Evolutionary conservation across 2,329 filamentous ascomycete species (phyloP).

Genomic region (Xylariales sp.): DNA sequence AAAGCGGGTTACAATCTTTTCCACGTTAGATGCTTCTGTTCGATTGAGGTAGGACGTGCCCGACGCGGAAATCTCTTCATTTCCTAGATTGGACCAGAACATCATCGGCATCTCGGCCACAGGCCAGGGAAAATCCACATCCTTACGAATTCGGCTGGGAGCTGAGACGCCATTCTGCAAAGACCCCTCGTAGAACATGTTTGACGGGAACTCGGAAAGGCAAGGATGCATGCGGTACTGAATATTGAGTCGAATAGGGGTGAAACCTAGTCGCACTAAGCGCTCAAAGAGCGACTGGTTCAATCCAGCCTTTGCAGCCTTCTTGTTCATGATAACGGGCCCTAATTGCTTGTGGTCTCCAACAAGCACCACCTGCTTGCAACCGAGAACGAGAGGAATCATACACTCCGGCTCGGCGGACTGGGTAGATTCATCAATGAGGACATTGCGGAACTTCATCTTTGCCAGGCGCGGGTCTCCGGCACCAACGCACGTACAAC

Average conservation of each 20-base stretch:
- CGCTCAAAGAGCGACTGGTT: constrained; percentile 99
- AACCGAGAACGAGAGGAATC: constrained; percentile 96
- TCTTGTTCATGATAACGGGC: constrained; percentile 99
- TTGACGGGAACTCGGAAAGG: constrained; percentile 95
- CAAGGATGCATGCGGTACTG: constrained; percentile 99
- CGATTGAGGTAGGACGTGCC: constrained; percentile 98
- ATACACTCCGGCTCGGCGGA: constrained; percentile 98
- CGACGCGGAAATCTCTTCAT: constrained; percentile 97
- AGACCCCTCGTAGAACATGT: constrained; percentile 99
- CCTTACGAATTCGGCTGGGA: constrained; percentile 85
- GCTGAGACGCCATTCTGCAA: constrained; percentile 96
- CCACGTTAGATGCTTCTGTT: constrained; percentile 95
- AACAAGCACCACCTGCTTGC: constrained; percentile 98
- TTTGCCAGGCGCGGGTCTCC: constrained; percentile 95
- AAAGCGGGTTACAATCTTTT: constrained; percentile 98
- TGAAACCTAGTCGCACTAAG: constrained; percentile 88
- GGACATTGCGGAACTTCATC: constrained; percentile 97
- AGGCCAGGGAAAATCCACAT: constrained; percentile 98
- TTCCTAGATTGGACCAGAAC: constrained; percentile 99
- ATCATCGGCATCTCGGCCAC: constrained; percentile 96
- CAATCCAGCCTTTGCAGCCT: constrained; percentile 95
- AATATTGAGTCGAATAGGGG: constrained; percentile 92
- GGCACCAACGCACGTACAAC: constrained; percentile 97
- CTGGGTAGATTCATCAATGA: constrained; percentile 98
- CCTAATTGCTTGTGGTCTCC: constrained; percentile 98